Percentiles rank a stretch among this genome's conserved stretches.
Conservation (phyloP, 805 yeast species). For the Candida golubevii region DNA sequence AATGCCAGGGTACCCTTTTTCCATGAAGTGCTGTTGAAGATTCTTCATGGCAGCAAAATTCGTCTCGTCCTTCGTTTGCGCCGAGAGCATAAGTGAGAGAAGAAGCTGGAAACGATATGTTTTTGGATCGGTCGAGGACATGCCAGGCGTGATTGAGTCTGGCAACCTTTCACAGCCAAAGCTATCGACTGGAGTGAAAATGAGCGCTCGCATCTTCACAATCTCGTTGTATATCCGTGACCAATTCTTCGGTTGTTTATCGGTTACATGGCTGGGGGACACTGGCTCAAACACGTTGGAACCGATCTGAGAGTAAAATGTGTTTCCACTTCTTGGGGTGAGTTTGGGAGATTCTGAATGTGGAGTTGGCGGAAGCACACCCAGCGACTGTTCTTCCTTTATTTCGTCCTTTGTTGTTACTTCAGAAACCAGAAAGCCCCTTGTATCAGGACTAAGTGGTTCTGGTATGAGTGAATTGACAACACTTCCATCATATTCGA, state of each 20-base stretch:
- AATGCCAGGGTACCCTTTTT: conserved; percentile 45
- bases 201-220: conserved; percentile 59
- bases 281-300: conserved; percentile 13
- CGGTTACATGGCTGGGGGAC: conserved; percentile 4
- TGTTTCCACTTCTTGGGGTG: conserved; percentile 1
- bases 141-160: conserved; percentile 34
- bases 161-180: conserved; percentile 77
- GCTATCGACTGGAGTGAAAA: conserved; percentile 81
- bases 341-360: conserved; percentile 3
- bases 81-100: conserved; percentile 77
- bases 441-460: no score
- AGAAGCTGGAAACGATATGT: conserved; percentile 66
- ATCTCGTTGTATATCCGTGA: conserved; percentile 54
- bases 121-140: conserved; percentile 31
- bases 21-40: conserved; percentile 46
- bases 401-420: neutral
- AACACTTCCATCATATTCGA: conserved; percentile 5
- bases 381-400: neutral
- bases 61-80: conserved; percentile 89
- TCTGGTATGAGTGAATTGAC: no score
- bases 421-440: neutral
- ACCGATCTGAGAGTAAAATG: conserved; percentile 5
- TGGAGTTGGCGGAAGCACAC: conserved; percentile 1
- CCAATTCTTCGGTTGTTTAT: conserved; percentile 37
- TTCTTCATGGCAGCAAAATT: conserved; percentile 67